A percentile compares a stretch with the other conserved stretches of the same genome.
These are phyloP conservation scores for Trichoderma koningiopsis DNA, from an alignment of 2,329 filamentous ascomycete genomes.

Conservation along the genomic window DNA sequence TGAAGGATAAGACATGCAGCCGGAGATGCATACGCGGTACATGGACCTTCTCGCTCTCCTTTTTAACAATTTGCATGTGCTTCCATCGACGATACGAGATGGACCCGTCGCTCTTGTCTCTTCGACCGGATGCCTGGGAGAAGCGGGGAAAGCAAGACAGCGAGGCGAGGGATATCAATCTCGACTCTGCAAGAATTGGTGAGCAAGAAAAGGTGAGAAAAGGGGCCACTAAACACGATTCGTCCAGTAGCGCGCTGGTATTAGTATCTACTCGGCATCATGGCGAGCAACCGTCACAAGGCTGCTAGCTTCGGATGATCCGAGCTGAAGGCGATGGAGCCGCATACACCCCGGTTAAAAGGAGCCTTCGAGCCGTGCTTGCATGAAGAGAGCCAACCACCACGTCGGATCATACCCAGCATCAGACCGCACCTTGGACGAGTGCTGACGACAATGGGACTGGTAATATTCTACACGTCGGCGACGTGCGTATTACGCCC, in stretches of 20 bases:
- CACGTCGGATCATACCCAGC: not conserved
- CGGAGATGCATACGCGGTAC: not conserved
- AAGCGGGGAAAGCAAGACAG: not conserved
- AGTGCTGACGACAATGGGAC: not conserved
- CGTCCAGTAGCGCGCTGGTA: not conserved
- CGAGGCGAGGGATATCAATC: slow-evolving; percentile 10
- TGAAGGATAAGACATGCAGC: slow-evolving; percentile 11
- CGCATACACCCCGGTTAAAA: not conserved
- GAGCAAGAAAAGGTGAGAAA: not conserved
- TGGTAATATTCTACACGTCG: not conserved
- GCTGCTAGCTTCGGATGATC: slow-evolving; percentile 19
- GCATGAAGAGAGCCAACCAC: not conserved
- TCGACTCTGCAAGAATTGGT: not conserved
- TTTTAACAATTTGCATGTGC: not conserved
- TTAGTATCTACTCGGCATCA: not conserved
- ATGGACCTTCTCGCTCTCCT: not conserved
- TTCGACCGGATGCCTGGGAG: not conserved
- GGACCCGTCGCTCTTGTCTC: not conserved
- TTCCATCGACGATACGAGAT: not conserved
- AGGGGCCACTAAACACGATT: not conserved
- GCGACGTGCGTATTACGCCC: not conserved
- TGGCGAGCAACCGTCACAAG: slow-evolving; percentile 10
- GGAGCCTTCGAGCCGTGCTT: slow-evolving; percentile 5
- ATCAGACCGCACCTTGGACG: not conserved
- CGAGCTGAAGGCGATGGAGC: slow-evolving; percentile 15